A percentile compares a stretch with the other conserved stretches of the same genome.
phyloP scores from a whole-genome alignment of 2,329 filamentous ascomycete genomes.

The Neopestalotiopsis sp. region DNA sequence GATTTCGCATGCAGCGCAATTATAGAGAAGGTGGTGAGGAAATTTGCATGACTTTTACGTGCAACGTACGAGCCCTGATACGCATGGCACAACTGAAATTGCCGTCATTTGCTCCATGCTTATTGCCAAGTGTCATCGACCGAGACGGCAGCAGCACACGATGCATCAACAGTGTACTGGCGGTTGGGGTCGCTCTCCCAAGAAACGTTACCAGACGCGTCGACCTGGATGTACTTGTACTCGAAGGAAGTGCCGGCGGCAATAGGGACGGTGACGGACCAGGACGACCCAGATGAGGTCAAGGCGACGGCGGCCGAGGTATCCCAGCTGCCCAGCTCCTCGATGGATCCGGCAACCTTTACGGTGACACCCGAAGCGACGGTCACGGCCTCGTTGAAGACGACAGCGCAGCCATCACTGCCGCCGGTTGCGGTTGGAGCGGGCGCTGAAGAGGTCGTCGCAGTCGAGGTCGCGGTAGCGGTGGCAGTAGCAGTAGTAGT shows the following conservation, averaged over 20 bases:
- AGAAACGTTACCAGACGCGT: constrained; percentile 43
- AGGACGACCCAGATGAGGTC: constrained; percentile 49
- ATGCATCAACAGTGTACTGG: constrained; percentile 12
- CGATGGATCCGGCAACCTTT: constrained; percentile 43
- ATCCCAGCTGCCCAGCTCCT: constrained; percentile 52
- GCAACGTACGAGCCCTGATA: too few relatives aligned
- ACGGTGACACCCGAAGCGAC: constrained; percentile 50
- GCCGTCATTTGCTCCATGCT: not conserved
- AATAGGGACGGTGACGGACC: constrained; percentile 49
- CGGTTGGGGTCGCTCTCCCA: constrained; percentile 51
- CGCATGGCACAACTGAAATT: not conserved
- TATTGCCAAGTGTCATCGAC: constrained; percentile 14
- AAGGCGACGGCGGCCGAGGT: constrained; percentile 44
- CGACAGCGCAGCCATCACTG: constrained; percentile 31
- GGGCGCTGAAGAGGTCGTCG: constrained; percentile 24
- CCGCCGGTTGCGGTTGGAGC: constrained; percentile 23
- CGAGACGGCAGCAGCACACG: constrained; percentile 9
- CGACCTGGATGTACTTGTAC: constrained; percentile 57
- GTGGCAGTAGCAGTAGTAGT: constrained; percentile 25
- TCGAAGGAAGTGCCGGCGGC: constrained; percentile 48
- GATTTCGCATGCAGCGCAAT: too few relatives aligned
- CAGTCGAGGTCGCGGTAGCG: constrained; percentile 41
- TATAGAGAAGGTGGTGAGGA: too few relatives aligned
- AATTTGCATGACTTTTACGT: too few relatives aligned
- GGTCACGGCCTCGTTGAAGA: constrained; percentile 42